These are phyloP conservation scores for Fusarium sp. DNA, from an alignment of 2,329 filamentous ascomycete genomes.

Conservation along the genomic window DNA sequence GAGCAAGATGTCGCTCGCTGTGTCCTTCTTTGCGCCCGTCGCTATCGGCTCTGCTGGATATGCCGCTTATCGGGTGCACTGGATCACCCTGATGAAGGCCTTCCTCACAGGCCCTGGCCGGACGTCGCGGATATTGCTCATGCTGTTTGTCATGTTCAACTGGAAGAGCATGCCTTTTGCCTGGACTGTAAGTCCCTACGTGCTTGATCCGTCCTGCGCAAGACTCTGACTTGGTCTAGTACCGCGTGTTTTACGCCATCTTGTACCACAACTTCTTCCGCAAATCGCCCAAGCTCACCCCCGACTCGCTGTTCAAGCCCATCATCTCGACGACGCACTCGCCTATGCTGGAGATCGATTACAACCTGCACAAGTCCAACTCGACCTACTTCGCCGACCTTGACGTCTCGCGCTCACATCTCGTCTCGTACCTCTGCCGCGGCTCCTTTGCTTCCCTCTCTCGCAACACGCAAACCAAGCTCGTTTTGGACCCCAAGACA, in stretches of 20 bases:
- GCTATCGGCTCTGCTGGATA: slow-evolving; percentile 62
- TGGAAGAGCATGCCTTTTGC: slow-evolving; percentile 82
- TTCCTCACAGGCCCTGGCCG: slow-evolving; percentile 71
- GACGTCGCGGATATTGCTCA: slow-evolving; percentile 66
- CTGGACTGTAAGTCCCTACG: slow-evolving; percentile 77
- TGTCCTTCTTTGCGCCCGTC: slow-evolving; percentile 61
- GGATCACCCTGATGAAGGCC: slow-evolving; percentile 54
- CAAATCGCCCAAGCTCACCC: slow-evolving; percentile 64
- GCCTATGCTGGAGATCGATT: slow-evolving; percentile 85
- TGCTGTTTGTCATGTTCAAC: slow-evolving; percentile 74
- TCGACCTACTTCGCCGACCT: slow-evolving; percentile 91
- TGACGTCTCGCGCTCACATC: slow-evolving; percentile 85
- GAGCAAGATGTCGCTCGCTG: slow-evolving; percentile 52
- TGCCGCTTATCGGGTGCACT: slow-evolving; percentile 63
- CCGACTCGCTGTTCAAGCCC: slow-evolving; percentile 81
- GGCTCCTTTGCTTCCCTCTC: slow-evolving; percentile 69
- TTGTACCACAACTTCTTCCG: slow-evolving; percentile 68
- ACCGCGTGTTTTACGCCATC: slow-evolving; percentile 72
- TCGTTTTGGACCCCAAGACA: slow-evolving; percentile 66
- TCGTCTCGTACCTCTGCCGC: slow-evolving; percentile 79
- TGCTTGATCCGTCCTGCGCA: neutral
- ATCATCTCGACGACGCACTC: slow-evolving; percentile 77
- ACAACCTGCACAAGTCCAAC: slow-evolving; percentile 88
- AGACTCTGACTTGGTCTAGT: slow-evolving; percentile 54
- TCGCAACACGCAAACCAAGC: slow-evolving; percentile 63